Evolutionary conservation across 164 flowering plant species (phyloP).

Genomic region (Macadamia tetraphylla): DNA sequence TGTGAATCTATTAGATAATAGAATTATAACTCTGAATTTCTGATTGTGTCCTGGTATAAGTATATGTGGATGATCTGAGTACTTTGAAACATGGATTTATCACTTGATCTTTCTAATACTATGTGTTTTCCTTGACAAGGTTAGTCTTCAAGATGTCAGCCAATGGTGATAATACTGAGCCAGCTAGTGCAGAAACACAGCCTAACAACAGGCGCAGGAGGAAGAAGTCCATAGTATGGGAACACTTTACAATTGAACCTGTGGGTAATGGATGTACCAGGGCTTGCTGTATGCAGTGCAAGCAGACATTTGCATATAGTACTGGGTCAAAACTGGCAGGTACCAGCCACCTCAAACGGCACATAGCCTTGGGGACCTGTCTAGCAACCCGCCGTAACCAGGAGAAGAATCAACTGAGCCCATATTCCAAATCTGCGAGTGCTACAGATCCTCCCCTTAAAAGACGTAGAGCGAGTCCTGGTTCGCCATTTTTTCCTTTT

Average conservation of each 20-base stretch:
- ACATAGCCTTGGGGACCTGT: slow-evolving; percentile 62
- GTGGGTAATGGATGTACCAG: slow-evolving; percentile 47
- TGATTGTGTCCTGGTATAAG: no score
- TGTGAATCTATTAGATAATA: no score
- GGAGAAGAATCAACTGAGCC: slow-evolving; percentile 27
- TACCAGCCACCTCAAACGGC: slow-evolving; percentile 89
- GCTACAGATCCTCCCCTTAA: slow-evolving; percentile 34
- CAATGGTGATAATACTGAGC: slow-evolving; percentile 26
- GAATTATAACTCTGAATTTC: no score
- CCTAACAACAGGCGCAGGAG: slow-evolving; percentile 55
- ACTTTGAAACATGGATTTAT: background rate
- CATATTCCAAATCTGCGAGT: slow-evolving; percentile 23
- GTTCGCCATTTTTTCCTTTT: slow-evolving; percentile 24
- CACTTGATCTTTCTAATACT: background rate
- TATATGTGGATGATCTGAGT: no score
- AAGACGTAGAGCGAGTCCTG: slow-evolving; percentile 32
- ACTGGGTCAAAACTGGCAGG: slow-evolving; percentile 71
- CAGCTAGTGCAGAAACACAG: slow-evolving; percentile 30
- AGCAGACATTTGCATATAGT: slow-evolving; percentile 72
- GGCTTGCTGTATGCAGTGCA: slow-evolving; percentile 78
- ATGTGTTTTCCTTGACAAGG: background rate
- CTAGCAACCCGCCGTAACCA: slow-evolving; percentile 34
- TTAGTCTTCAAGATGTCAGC: slow-evolving; percentile 17
- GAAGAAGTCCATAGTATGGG: slow-evolving; percentile 88
- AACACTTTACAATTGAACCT: slow-evolving; percentile 58